Conservation (phyloP, 2,329 filamentous ascomycete genomes). For the Colletotrichum sansevieriae region DNA sequence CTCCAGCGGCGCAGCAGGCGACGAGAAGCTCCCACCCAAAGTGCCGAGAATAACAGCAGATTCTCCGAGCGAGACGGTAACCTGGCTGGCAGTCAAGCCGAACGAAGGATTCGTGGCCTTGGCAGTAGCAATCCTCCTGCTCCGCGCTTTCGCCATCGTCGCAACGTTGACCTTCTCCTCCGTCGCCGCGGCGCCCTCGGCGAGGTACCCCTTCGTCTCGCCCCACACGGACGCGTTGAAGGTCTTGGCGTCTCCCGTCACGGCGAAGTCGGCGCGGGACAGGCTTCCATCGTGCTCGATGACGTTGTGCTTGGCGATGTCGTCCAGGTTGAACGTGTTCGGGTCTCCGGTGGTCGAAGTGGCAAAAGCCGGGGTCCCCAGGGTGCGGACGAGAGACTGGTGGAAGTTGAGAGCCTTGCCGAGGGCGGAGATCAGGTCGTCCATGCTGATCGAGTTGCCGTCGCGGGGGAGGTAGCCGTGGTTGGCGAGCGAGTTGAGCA, state of each 20-base stretch:
- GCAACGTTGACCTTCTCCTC: constrained; percentile 44
- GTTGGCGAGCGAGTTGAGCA: constrained; percentile 46
- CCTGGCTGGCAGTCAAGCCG: constrained; percentile 43
- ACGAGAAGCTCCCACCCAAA: constrained; percentile 39
- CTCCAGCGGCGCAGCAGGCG: constrained; percentile 33
- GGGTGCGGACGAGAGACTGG: constrained; percentile 44
- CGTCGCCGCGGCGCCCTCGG: constrained; percentile 40
- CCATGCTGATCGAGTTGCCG: constrained; percentile 42
- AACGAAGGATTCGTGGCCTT: constrained; percentile 37
- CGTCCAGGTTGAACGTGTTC: constrained; percentile 43
- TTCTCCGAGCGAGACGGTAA: constrained; percentile 42
- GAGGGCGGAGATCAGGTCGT: constrained; percentile 42
- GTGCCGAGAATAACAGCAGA: constrained; percentile 42
- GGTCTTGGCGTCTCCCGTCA: constrained; percentile 48
- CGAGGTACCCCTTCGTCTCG: constrained; percentile 39
- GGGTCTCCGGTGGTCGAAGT: constrained; percentile 42
- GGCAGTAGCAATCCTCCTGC: constrained; percentile 45
- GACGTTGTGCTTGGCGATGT: constrained; percentile 43
- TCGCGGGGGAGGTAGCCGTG: constrained; percentile 45
- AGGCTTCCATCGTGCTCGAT: constrained; percentile 52
- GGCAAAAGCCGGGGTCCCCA: constrained; percentile 51
- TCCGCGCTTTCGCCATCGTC: constrained; percentile 47
- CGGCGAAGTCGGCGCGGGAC: constrained; percentile 46
- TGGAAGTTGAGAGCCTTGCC: constrained; percentile 42
- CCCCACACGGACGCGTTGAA: constrained; percentile 47